Evolutionary conservation across 2,329 filamentous ascomycete genomes (phyloP).

Genomic region (Cladobotryum protrusum): DNA sequence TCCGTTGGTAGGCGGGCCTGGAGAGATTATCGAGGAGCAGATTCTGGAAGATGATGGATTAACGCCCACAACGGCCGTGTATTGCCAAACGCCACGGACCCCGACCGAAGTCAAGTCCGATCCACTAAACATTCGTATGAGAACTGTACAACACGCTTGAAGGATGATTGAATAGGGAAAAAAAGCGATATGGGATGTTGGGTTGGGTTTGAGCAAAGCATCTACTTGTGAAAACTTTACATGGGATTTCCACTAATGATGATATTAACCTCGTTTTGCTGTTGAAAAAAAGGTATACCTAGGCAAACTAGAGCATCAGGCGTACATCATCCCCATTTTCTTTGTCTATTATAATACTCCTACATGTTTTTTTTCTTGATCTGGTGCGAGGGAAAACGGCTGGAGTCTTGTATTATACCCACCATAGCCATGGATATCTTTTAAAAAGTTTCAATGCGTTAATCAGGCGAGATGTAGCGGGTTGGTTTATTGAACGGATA

Average conservation of each 20-base stretch:
- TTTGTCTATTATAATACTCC: neutral
- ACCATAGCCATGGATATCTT: conserved; percentile 10
- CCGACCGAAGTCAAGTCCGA: neutral
- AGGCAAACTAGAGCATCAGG: too few relatives aligned
- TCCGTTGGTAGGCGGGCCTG: conserved; percentile 40
- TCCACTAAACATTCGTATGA: neutral
- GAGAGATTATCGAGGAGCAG: conserved; percentile 41
- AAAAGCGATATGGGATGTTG: neutral
- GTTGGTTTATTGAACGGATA: too few relatives aligned
- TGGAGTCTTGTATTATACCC: conserved; percentile 8
- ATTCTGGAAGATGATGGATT: conserved; percentile 38
- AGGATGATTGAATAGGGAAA: neutral
- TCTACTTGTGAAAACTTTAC: too few relatives aligned
- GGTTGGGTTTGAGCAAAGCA: too few relatives aligned
- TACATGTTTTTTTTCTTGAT: neutral
- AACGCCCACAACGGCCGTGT: conserved; percentile 10
- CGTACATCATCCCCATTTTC: neutral
- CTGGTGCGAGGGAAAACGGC: neutral
- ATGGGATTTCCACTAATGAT: neutral
- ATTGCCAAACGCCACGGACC: neutral
- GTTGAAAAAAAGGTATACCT: neutral
- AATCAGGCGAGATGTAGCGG: too few relatives aligned
- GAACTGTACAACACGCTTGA: neutral
- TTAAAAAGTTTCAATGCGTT: neutral
- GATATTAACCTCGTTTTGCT: neutral